Evolutionary conservation across 1,139 yeast genomes (phyloP).

Genomic region (Taphrina pruni): DNA sequence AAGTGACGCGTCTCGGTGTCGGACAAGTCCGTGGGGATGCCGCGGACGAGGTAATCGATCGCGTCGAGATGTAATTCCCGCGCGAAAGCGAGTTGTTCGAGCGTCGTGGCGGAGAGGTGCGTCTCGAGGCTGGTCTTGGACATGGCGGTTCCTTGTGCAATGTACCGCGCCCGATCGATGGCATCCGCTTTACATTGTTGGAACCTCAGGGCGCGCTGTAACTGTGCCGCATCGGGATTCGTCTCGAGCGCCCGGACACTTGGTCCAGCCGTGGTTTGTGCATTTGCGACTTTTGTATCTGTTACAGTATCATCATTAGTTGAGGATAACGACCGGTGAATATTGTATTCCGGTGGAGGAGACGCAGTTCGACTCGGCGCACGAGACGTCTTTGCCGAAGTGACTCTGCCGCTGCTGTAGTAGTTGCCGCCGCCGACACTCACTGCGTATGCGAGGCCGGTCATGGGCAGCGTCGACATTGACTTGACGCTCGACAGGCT

Average conservation of each 20-base stretch:
- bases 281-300: neutral
- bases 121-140: conserved; percentile 1
- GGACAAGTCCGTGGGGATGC: conserved; percentile 11
- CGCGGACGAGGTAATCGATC: conserved; percentile 17
- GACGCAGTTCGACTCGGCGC: neutral
- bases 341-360: conserved; percentile 24
- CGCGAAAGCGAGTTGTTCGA: conserved; percentile 8
- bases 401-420: neutral
- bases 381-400: neutral
- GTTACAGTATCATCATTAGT: neutral
- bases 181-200: neutral
- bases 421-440: no score
- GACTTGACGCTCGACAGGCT: conserved; percentile 21
- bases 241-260: neutral
- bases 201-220: conserved; percentile 22
- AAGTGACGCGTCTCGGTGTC: neutral
- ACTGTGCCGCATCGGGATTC: conserved; percentile 3
- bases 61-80: conserved; percentile 7
- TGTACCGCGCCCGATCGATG: conserved; percentile 13
- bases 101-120: conserved; percentile 3
- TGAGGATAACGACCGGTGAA: neutral
- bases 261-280: neutral
- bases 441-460: conserved; percentile 22
- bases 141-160: neutral
- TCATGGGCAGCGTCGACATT: conserved; percentile 17